Base-by-base conservation (phyloP, 2,329 filamentous ascomycete genomes). In the Colletotrichum orbiculare region DNA sequence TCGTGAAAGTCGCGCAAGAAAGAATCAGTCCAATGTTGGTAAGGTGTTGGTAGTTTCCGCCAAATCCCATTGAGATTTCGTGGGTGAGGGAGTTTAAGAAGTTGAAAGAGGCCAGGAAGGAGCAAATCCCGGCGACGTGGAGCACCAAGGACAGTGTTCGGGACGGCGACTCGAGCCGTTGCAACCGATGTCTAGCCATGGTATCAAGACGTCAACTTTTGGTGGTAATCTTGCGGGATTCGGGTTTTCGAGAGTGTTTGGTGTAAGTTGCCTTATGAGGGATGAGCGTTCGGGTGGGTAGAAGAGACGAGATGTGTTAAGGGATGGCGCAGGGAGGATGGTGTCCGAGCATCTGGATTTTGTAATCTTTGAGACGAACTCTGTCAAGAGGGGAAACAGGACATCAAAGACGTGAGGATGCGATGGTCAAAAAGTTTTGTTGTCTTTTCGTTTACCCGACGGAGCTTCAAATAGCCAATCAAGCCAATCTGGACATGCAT, bases 1-100 rank as follows among this genome's bases (percentile, higher is more conserved):
- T 76, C 54, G 76, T 69, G 74, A 93, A 93, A 54, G 88, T 90
- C 49, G 83, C 69, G 10, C 86, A 82, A 1, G 89, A 84, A 33
- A 91, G 78, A 1, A 83, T 79, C 47, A 93, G 83, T 34, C 90
- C 91, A 63, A 93, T 85, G 72, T 93, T 93, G 69, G 91, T 94
- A 38, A 94, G 83, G 72, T 91, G 92, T 74, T 92, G 89, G 67
- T 89, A 85, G 72, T 91, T 85, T 78, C 89, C 84, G 62, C 91
- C 91, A 70, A 89, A 91, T 1, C 87, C 82, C 0, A 81, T 78
- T 54, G 84, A 84, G 48, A 89, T 83, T 55, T 81, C 76, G 10
- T 81, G 84, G 2, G 86, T 83, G 75, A 82, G 86, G 11, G 71
- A 68, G 13, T 74, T 70, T 2, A 89, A 77, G 69, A 84, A 87